A percentile compares a stretch with the other conserved stretches of the same genome.
phyloP scores from a whole-genome alignment of 2,329 filamentous ascomycete genomes.

The Penicillium sp. region DNA sequence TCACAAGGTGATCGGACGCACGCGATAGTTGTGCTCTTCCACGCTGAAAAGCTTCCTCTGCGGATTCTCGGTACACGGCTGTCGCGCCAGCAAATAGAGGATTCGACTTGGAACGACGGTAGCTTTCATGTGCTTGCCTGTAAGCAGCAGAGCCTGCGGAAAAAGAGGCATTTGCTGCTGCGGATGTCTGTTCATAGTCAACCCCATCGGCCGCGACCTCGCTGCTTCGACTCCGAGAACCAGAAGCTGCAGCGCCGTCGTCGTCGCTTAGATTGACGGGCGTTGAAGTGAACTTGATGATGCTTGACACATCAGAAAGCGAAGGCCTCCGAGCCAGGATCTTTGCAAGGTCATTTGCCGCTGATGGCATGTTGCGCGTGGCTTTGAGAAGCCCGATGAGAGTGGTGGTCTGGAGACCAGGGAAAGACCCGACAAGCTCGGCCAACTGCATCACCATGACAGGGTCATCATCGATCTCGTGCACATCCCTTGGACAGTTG shows the following conservation, averaged over 20 bases:
- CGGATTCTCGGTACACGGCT: slow-evolving; percentile 68
- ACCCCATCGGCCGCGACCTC: slow-evolving; percentile 7
- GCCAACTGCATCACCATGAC: slow-evolving; percentile 48
- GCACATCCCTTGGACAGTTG: slow-evolving; percentile 40
- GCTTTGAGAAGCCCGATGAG: slow-evolving; percentile 53
- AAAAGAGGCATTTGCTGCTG: slow-evolving; percentile 44
- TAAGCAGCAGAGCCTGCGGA: slow-evolving; percentile 51
- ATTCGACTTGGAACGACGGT: slow-evolving; percentile 62
- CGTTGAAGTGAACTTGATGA: slow-evolving; percentile 43
- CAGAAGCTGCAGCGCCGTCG: slow-evolving; percentile 10
- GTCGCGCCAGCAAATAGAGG: slow-evolving; percentile 71
- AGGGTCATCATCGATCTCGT: slow-evolving; percentile 38
- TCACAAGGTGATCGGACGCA: slow-evolving; percentile 66
- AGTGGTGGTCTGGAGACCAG: slow-evolving; percentile 46
- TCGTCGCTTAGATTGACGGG: slow-evolving; percentile 22
- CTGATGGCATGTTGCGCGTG: slow-evolving; percentile 53
- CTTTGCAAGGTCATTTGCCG: slow-evolving; percentile 58
- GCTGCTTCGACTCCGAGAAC: slow-evolving; percentile 5
- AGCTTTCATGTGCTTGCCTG: slow-evolving; percentile 52
- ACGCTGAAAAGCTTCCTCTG: slow-evolving; percentile 58
- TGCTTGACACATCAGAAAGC: slow-evolving; percentile 30
- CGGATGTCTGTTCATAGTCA: slow-evolving; percentile 28
- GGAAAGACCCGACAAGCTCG: slow-evolving; percentile 54
- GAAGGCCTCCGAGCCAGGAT: slow-evolving; percentile 45
- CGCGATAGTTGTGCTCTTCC: slow-evolving; percentile 58